These are phyloP conservation scores for Colletotrichum agaves DNA, from an alignment of 2,329 filamentous ascomycete genomes.

Conservation along the genomic window DNA sequence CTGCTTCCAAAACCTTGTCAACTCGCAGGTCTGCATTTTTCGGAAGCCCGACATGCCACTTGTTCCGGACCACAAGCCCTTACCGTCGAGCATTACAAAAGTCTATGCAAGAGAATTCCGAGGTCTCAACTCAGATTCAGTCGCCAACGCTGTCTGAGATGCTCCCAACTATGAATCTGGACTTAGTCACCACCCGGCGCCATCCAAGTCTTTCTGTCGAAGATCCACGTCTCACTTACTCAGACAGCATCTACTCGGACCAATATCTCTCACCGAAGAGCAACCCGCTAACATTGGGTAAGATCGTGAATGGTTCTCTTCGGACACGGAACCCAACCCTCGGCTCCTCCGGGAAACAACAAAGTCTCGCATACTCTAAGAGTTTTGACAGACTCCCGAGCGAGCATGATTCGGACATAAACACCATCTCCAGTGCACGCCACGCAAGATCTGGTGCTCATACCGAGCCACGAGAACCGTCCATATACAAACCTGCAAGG, in stretches of 20 bases:
- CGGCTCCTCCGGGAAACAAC: no score
- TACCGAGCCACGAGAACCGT: neutral
- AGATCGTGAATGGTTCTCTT: neutral
- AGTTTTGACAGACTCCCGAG: no score
- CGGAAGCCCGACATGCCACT: conserved; percentile 60
- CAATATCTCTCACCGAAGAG: conserved; percentile 5
- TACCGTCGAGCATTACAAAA: conserved; percentile 64
- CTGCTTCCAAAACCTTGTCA: conserved; percentile 45
- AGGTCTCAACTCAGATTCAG: conserved; percentile 41
- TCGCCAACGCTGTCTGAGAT: conserved; percentile 26
- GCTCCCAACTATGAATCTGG: conserved; percentile 47
- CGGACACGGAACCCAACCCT: neutral
- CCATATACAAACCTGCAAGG: conserved; percentile 41
- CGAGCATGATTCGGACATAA: neutral
- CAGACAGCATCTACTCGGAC: conserved; percentile 63
- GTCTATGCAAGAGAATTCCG: conserved; percentile 52
- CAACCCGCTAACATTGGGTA: neutral
- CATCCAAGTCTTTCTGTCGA: conserved; percentile 55
- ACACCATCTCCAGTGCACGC: neutral
- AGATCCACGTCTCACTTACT: conserved; percentile 51
- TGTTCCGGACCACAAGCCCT: conserved; percentile 66
- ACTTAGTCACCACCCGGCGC: conserved; percentile 48
- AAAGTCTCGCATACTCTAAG: neutral
- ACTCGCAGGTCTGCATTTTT: conserved; percentile 62
- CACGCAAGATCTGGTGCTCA: neutral